phyloP scores from a whole-genome alignment of 768 basidiomycete genomes.

The Tephrocybe sp. region DNA sequence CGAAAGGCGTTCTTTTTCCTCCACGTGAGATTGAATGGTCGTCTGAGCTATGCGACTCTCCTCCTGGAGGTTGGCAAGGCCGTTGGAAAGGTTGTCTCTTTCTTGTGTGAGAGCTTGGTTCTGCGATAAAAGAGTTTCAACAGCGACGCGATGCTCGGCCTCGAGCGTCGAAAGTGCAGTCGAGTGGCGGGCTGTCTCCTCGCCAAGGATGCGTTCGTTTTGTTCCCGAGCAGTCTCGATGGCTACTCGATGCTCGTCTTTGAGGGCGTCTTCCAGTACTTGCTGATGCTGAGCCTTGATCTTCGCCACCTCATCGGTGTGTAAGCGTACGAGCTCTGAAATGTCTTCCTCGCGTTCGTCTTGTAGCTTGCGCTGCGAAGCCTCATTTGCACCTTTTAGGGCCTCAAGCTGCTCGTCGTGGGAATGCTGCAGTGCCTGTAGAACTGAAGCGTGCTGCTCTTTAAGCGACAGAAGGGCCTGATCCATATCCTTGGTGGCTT shows the following conservation, averaged over 20 bases:
- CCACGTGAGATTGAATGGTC: not conserved
- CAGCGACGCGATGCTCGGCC: slow-evolving; percentile 44
- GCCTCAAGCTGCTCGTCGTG: slow-evolving; percentile 55
- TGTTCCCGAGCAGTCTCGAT: slow-evolving; percentile 34
- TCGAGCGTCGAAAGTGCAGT: slow-evolving; percentile 45
- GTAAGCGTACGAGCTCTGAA: slow-evolving; percentile 27
- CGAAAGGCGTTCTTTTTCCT: slow-evolving; percentile 4
- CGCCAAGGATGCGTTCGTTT: slow-evolving; percentile 34
- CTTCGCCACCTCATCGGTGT: slow-evolving; percentile 33
- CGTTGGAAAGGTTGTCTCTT: slow-evolving; percentile 1
- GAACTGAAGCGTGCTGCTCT: slow-evolving; percentile 51
- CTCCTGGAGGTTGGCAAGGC: slow-evolving; percentile 5
- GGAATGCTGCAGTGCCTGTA: slow-evolving; percentile 52
- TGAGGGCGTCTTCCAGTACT: slow-evolving; percentile 36
- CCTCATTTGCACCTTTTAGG: slow-evolving; percentile 46
- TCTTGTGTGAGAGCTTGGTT: slow-evolving; percentile 7
- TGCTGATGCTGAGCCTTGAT: slow-evolving; percentile 47
- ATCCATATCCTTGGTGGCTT: slow-evolving; percentile 47
- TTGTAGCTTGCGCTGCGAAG: slow-evolving; percentile 29
- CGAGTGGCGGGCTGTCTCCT: slow-evolving; percentile 46
- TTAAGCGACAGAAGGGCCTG: slow-evolving; percentile 42
- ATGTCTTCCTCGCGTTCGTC: slow-evolving; percentile 26
- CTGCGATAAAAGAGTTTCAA: slow-evolving; percentile 23
- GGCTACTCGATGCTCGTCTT: slow-evolving; percentile 31
- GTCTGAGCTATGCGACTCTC: slow-evolving; percentile 5